Evolutionary conservation across 1,284 basidiomycete species (phyloP), one percentile per base, ranked within the genome.

Genomic region (Ceratobasidium papillatum): DNA sequence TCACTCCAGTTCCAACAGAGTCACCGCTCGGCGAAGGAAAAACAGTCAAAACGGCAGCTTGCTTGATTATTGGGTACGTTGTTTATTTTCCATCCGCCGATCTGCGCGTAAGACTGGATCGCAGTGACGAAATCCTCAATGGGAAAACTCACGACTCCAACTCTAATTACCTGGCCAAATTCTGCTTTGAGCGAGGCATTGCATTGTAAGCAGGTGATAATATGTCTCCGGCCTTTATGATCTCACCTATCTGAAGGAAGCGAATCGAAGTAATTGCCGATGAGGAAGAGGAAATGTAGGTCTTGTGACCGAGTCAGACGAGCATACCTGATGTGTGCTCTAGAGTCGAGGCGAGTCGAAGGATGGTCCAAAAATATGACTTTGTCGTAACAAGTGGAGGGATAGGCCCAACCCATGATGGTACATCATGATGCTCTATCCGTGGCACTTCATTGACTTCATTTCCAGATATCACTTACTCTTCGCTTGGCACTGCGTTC

Each of bases 181-280:
- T 89, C 80, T 95, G 92, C 81, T 97, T 97, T 81, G 91, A 95
- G 79, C 87, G 94, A 52, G 95, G 94, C 0, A 89, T 96, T 63
- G 90, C 95, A 75, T 83, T 96, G 92, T 94, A 84, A 82, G 91
- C 83, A n/a, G 43, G 62, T 54, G 38, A 54, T 27, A 59, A 51
- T 30, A 68, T 52, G 25, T 34, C 32, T 54, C 17, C 61, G 64
- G 22, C 14, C 12, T 38, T 54, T 64, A 41, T 9, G 8, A n/a
- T 25, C 73, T 62, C n/a, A 49, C 56, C 43, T 11, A 12, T 36
- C 27, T 38, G 38, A 47, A 94, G 93, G 76, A 94, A 94, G 82
- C 88, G 92, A 47, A 90, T 98, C 80, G 95, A 98, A 79, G 95
- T 98, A 65, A 92, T 99, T 66, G 86, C 96, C 0, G 96, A 98